These are phyloP conservation scores for Pseudoscleropodium purum DNA, from an alignment of 225 moss, liverwort and hornwort genomes.

Conservation along the genomic window DNA sequence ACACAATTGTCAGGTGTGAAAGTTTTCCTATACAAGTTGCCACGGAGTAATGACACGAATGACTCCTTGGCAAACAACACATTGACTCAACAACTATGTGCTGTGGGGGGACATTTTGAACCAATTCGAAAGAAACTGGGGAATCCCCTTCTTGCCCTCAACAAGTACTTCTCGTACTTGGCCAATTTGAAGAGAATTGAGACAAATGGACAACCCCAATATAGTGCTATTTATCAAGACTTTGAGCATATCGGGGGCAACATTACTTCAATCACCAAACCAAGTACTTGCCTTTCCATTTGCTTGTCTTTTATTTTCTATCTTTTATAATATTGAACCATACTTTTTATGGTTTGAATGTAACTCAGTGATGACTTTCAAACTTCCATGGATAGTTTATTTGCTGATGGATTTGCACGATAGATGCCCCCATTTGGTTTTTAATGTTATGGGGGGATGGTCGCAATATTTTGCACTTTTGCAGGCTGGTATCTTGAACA, in stretches of 20 bases:
- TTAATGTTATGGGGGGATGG: neutral
- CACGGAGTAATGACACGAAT: neutral
- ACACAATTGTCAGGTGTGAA: neutral
- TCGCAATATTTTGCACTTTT: neutral
- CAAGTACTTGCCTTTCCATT: neutral
- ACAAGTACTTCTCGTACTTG: neutral
- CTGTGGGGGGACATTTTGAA: neutral
- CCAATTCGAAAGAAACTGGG: neutral
- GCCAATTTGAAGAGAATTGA: neutral
- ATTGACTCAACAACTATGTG: neutral
- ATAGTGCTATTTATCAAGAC: neutral
- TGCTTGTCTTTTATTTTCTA: neutral
- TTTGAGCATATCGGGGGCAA: neutral
- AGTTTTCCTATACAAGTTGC: neutral
- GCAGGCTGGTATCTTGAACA: neutral
- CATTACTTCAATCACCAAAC: neutral
- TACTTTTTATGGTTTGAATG: neutral
- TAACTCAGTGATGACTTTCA: neutral
- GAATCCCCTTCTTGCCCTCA: neutral
- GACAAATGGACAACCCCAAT: neutral
- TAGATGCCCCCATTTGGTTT: neutral
- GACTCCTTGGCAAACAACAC: neutral
- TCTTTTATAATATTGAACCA: neutral
- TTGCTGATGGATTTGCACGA: neutral
- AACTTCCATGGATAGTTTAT: neutral